phyloP scores from a whole-genome alignment of 2,329 filamentous ascomycete genomes.

The Pleomassaria siparia region DNA sequence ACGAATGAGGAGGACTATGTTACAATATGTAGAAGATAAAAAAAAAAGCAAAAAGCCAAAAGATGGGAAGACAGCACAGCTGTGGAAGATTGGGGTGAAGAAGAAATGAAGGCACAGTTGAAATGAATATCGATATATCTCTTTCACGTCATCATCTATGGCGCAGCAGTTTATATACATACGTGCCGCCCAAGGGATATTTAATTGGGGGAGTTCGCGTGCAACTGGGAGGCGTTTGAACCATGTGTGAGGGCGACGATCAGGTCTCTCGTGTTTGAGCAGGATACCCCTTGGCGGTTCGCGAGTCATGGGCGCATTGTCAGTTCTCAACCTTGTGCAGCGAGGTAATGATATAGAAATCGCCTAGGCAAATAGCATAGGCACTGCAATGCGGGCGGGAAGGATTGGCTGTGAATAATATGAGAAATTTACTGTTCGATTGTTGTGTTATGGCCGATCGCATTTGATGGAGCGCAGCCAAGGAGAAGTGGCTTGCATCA shows the following conservation, averaged over 20 bases:
- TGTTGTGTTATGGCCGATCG: too few species aligned
- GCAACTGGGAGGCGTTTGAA: background rate
- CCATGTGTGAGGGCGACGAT: background rate
- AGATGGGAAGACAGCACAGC: constrained; percentile 1
- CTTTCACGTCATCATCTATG: background rate
- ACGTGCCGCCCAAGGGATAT: background rate
- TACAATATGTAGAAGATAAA: background rate
- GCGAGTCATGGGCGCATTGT: too few species aligned
- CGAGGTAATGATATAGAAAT: too few species aligned
- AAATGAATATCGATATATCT: background rate
- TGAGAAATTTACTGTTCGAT: too few species aligned
- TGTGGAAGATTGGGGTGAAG: background rate
- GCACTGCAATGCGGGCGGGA: too few species aligned
- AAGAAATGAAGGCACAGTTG: background rate
- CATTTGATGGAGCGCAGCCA: too few species aligned
- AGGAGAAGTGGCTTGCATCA: too few species aligned
- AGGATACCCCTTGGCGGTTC: background rate
- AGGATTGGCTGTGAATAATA: too few species aligned
- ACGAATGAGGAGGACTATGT: too few species aligned
- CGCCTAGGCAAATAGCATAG: too few species aligned
- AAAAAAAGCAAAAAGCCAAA: background rate
- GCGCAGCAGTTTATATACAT: background rate
- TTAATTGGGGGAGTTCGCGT: background rate
- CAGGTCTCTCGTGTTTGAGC: background rate
- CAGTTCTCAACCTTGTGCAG: too few species aligned